Conservation (phyloP, 257 asterid genomes). For the Phtheirospermum japonicum region DNA sequence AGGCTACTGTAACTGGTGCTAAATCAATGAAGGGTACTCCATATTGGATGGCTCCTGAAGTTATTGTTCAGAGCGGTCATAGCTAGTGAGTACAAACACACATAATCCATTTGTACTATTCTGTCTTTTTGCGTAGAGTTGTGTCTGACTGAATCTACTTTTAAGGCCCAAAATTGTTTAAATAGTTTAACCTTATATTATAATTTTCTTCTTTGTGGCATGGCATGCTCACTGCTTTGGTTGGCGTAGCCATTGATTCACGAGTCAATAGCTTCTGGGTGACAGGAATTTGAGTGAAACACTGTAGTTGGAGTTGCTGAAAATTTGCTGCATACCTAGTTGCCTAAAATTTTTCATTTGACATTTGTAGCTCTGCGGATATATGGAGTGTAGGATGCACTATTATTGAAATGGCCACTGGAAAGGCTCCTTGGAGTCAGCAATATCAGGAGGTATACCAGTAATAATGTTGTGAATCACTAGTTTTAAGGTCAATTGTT, state of each 20-base stretch:
- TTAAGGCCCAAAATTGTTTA: background rate
- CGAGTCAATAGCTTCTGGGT: background rate
- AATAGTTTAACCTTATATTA: background rate
- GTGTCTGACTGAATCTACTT: background rate
- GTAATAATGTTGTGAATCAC: conserved; percentile 20
- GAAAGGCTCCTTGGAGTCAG: conserved; percentile 91
- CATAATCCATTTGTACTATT: background rate
- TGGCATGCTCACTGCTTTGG: background rate
- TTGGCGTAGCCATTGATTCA: background rate
- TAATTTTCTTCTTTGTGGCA: background rate
- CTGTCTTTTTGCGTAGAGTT: background rate
- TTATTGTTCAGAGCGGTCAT: conserved; percentile 88
- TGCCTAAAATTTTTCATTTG: conserved; percentile 7
- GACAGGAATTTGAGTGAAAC: background rate
- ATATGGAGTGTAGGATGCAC: conserved; percentile 95
- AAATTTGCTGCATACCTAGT: background rate
- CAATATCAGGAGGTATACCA: conserved; percentile 71
- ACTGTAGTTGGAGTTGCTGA: conserved; percentile 7
- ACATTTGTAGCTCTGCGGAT: conserved; percentile 67
- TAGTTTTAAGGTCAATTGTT: conserved; percentile 3
- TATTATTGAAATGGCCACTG: conserved; percentile 84
- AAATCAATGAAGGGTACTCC: conserved; percentile 98
- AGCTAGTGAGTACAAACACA: conserved; percentile 64
- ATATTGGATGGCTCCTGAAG: conserved; percentile 99
- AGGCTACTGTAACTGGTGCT: conserved; percentile 91